Evolutionary conservation across 805 yeast species (phyloP).

Genomic region (Saturnispora dispora): DNA sequence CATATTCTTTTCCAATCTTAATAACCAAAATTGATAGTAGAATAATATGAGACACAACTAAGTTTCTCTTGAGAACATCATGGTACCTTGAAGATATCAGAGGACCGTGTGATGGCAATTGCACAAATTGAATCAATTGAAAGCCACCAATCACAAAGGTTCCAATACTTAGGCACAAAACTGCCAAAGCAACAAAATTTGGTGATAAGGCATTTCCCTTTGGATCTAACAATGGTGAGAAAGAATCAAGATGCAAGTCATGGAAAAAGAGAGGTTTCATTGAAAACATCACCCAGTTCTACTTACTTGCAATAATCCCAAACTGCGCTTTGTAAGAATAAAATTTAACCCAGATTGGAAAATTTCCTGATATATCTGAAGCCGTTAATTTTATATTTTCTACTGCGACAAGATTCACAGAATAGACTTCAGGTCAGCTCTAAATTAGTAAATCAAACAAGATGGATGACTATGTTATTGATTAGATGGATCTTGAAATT

Average conservation of each 20-base stretch:
- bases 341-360: background rate
- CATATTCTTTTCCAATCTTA: slow-evolving; percentile 1
- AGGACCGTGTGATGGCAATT: slow-evolving; percentile 12
- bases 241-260: slow-evolving; percentile 2
- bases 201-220: slow-evolving; percentile 23
- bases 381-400: too few species aligned
- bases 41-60: slow-evolving; percentile 10
- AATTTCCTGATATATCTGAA: background rate
- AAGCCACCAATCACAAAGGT: slow-evolving; percentile 15
- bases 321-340: background rate
- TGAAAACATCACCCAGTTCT: background rate
- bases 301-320: background rate
- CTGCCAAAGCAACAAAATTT: slow-evolving; percentile 23
- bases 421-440: background rate
- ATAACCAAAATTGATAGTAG: slow-evolving; percentile 7
- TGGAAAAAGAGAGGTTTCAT: background rate
- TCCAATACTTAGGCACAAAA: slow-evolving; percentile 7
- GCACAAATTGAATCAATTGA: slow-evolving; percentile 14
- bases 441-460: too few species aligned
- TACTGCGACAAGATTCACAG: background rate
- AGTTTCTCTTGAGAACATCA: slow-evolving; percentile 11
- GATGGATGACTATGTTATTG: too few species aligned
- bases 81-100: slow-evolving; percentile 2
- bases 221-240: slow-evolving; percentile 19
- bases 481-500: too few species aligned